Percentiles rank a stretch among this genome's conserved stretches.
Conservation (phyloP, 192 early-diverging fungal species). For the Mortierella claussenii region DNA sequence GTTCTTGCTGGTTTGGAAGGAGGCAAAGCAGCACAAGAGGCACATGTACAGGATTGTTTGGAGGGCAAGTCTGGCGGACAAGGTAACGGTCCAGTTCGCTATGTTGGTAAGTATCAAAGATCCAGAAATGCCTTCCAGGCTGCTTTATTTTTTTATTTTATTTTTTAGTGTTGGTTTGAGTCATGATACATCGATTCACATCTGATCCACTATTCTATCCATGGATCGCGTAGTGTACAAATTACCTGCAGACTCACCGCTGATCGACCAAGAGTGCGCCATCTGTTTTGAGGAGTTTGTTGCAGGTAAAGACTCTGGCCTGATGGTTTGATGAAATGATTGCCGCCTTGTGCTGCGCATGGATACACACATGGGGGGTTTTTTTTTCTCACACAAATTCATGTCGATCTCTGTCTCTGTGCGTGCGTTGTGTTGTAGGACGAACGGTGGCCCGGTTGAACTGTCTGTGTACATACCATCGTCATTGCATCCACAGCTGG, state of each 20-base stretch:
- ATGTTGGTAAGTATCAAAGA: conserved; percentile 74
- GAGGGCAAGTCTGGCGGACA: conserved; percentile 54
- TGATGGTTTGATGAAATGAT: not conserved
- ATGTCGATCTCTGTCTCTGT: not conserved
- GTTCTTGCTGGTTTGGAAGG: conserved; percentile 58
- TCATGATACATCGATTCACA: no score
- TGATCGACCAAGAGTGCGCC: conserved; percentile 85
- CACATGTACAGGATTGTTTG: conserved; percentile 74
- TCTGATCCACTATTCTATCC: not conserved
- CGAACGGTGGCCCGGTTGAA: conserved; percentile 84
- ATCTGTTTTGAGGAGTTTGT: conserved; percentile 97
- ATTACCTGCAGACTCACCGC: conserved; percentile 64
- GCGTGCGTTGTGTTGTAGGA: conserved; percentile 45
- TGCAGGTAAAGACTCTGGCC: conserved; percentile 53
- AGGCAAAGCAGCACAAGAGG: conserved; percentile 61
- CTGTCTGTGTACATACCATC: conserved; percentile 92
- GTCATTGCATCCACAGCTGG: conserved; percentile 86
- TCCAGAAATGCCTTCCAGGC: no score
- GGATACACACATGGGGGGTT: not conserved
- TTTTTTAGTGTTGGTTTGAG: no score
- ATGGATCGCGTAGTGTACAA: conserved; percentile 60
- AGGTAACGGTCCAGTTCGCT: conserved; percentile 60
- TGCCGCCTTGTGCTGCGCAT: no score
- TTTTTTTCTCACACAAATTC: not conserved
- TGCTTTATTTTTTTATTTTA: no score